Conservation (phyloP, 495 filamentous ascomycete species). For the Penicillium bialowiezense region DNA sequence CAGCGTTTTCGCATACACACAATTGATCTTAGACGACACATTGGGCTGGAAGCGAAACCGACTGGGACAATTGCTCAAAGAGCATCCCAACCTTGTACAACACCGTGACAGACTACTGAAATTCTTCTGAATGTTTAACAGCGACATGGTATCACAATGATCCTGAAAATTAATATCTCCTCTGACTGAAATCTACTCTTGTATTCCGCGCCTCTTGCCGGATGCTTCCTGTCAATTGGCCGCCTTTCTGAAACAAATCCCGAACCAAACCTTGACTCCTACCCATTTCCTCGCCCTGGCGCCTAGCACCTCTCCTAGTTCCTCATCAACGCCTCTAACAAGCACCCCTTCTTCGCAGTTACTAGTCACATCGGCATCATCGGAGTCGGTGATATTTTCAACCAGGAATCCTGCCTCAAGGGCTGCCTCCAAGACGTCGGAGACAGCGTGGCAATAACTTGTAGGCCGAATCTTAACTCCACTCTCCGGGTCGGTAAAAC, state of each 20-base stretch:
- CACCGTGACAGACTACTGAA: constrained; percentile 51
- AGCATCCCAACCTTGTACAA: constrained; percentile 49
- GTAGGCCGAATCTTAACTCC: constrained; percentile 60
- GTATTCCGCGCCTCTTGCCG: neutral
- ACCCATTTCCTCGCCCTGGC: constrained; percentile 66
- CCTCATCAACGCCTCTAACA: constrained; percentile 52
- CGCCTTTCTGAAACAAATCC: constrained; percentile 52
- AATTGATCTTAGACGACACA: constrained; percentile 64
- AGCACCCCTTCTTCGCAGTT: constrained; percentile 4
- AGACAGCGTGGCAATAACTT: constrained; percentile 57
- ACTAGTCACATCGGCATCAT: constrained; percentile 14
- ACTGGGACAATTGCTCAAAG: constrained; percentile 37
- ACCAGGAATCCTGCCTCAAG: constrained; percentile 51
- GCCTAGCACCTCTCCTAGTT: constrained; percentile 49
- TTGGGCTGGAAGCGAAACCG: constrained; percentile 57
- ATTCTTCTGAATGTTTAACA: constrained; percentile 29
- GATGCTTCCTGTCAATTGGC: constrained; percentile 3
- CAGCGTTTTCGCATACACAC: constrained; percentile 85
- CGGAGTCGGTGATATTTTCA: constrained; percentile 20
- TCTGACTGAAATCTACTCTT: neutral
- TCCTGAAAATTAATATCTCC: constrained; percentile 12
- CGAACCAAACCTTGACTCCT: constrained; percentile 66
- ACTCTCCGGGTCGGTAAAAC: constrained; percentile 57
- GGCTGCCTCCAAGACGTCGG: constrained; percentile 56
- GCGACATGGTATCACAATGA: neutral